Percentiles rank a stretch among this genome's conserved stretches.
phyloP scores from a whole-genome alignment of 352 stramenopile genomes.

The Phytopythium montanum region DNA sequence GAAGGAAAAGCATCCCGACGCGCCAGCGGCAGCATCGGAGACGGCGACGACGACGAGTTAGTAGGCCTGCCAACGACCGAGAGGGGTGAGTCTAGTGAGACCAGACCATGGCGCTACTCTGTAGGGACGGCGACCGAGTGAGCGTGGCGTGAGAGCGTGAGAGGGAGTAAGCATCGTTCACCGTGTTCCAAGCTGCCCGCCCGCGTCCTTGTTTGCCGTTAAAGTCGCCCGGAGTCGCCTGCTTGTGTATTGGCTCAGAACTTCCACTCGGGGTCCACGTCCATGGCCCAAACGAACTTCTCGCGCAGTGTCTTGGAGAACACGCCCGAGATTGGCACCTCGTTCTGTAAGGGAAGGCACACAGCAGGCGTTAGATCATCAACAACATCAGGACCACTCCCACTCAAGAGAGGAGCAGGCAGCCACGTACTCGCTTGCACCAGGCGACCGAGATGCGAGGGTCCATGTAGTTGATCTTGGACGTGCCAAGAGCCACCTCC shows the following conservation, averaged over 20 bases:
- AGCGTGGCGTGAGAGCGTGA: not conserved
- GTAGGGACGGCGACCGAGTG: not conserved
- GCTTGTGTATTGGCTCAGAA: constrained; percentile 77
- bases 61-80: not conserved
- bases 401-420: constrained; percentile 68
- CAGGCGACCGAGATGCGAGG: constrained; percentile 99
- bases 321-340: constrained; percentile 97
- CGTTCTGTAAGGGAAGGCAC: constrained; percentile 58
- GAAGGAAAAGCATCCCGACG: constrained; percentile 17
- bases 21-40: not conserved
- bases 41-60: too few species aligned
- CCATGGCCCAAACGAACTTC: constrained; percentile 99
- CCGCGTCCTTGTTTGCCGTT: not conserved
- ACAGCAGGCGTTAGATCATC: not conserved
- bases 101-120: not conserved
- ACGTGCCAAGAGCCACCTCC: constrained; percentile 97
- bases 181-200: not conserved
- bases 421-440: constrained; percentile 95
- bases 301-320: constrained; percentile 98
- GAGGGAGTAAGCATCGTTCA: not conserved
- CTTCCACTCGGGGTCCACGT: constrained; percentile 94
- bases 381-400: constrained; percentile 10
- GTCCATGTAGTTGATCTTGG: constrained; percentile 99
- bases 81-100: not conserved
- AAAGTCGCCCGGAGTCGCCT: not conserved